Base-by-base conservation (phyloP, 495 filamentous ascomycete genomes). In the Daldinia caldariorum region DNA sequence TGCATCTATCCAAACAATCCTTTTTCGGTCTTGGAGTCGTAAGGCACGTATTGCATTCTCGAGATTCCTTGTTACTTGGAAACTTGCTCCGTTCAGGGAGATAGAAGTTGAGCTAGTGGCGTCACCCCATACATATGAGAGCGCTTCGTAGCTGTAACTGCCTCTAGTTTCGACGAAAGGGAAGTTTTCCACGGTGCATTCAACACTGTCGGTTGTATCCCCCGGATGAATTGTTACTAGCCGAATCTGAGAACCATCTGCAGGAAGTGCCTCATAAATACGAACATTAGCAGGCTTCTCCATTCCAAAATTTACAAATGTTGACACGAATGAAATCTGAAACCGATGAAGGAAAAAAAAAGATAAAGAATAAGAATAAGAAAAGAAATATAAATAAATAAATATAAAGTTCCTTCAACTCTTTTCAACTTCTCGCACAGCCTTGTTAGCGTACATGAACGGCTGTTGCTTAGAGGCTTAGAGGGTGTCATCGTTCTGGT, bases 81-180 rank as follows among this genome's bases (percentile, higher is more conserved):
- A 66, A 8, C 34, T 43, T 3, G 20, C 35, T 12, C 39, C 16
- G 45, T 66, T 66, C 6, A 66, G 63, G 12, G 55, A 41, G 29
- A 69, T 69, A 6, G 43, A 22, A 31, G 41, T 37, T 7, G 59
- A 64, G 41, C 35, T 32, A 0, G 49, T 26, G 16, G 34, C 54
- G 5, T 69, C 61, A n/a, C 66, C 66, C 66, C 66, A 69, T 69
- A 64, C 66, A 22, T 69, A 69, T 20, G 66, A 69, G 2, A 69
- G 45, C 4, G 66, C 60, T 57, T 63, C 66, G 26, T 69, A 69
- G 3, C 59, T 45, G 34, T 32, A 20, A 26, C 22, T 32, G 26
- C 34, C 14, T 4, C 7, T 34, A 13, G 8, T 34, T 53, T 59
- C 47, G n/a, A 35, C 14, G n/a, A 59, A 66, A 4, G 54, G 63